Base-by-base conservation (phyloP, 208 protist genomes). In the Leishmania braziliensis region DNA sequence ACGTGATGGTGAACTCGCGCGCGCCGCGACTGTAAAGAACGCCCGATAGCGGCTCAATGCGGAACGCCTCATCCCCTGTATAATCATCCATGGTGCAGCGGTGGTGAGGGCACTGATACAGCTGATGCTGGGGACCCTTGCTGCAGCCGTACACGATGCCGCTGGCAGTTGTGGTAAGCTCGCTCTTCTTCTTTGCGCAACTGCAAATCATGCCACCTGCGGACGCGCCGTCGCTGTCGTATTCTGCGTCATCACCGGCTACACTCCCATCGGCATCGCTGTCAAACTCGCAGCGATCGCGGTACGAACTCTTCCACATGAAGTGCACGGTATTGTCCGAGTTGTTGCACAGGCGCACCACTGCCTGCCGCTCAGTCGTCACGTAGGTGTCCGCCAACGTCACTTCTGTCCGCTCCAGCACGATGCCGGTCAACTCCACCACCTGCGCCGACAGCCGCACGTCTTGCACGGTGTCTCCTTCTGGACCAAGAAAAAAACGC, bases 351-450 rank as follows among this genome's bases (percentile, higher is more conserved):
- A 99, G 83, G 26, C 85, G 87, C 72, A 99, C 89, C 8, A 96
- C 90, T 26, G 78, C 74, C 88, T 98, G 94, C 48, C 93, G 94
- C 82, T 96, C 89, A 29, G 97, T 91, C 51, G 94, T 95, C 48
- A 99, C 97, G 88, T 97, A 99, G 2, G 97, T 99, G 53, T 91
- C 88, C 0, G 88, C 86, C 48, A 99, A 91, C 33, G 81, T 76
- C n/a, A 99, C 66, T 29, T 76, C 75, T 26, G 23, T 76, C 56
- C 77, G 80, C 48, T 98, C 92, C 43, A 99, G 83, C 33, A 75
- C 74, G 6, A 99, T 72, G 56, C 82, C 91, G 63, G 83, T 77
- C 3, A 98, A 79, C 81, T 98, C 96, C 16, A 88, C 46, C 23
- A 87, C 91, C 14, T 63, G 68, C 48, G 95, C 98, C 18, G 75